Evolutionary conservation across 768 basidiomycete genomes (phyloP), one percentile per base, ranked within the genome.

Genomic region (Porphyrellus cyaneotinctus): DNA sequence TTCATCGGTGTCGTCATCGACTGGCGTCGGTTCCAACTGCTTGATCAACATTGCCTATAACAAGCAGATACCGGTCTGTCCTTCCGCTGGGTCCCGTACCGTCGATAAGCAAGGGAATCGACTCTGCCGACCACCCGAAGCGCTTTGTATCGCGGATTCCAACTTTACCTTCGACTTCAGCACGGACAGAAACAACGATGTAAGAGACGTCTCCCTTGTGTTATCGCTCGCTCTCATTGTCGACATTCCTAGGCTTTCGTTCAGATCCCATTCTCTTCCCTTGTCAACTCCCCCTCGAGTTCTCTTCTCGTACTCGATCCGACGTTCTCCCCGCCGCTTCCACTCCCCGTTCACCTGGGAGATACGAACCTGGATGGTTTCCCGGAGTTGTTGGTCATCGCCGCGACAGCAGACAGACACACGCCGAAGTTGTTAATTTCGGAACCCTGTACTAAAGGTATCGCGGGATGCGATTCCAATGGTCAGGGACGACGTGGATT

Each of bases 311-410:
- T 90, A 3, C 68, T 80, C 8, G 89, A 94, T 61, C 81, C 76
- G 4, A 79, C 86, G 0, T 80, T 79, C 60, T 74, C 67, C 2
- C 88, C 91, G 0, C 60, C 83, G 0, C 65, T 95, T 6, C 92
- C 95, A 1, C 69, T 95, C 15, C 78, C 91, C 0, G 69, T 97
- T 43, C 85, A 85, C 55, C 72, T 94, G 0, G 97, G 94, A 30
- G 97, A 99, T 70, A 86, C 81, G 46, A 88, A 97, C 67, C 76
- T 95, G 18, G 95, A 98, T 64, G 97, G 97, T 3, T 98, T 88
- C 70, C 94, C 95, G 0, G 97, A 98, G 61, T 62, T 97, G 9
- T 71, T 97, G 8, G 61, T 83, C 10, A 82, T 84, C 22, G 63
- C 78, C 2, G 81, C 69, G 58, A 78, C 6, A 62, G 77, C 37